phyloP scores from a whole-genome alignment of 345 rosid genomes.

The Corymbia maculata region DNA sequence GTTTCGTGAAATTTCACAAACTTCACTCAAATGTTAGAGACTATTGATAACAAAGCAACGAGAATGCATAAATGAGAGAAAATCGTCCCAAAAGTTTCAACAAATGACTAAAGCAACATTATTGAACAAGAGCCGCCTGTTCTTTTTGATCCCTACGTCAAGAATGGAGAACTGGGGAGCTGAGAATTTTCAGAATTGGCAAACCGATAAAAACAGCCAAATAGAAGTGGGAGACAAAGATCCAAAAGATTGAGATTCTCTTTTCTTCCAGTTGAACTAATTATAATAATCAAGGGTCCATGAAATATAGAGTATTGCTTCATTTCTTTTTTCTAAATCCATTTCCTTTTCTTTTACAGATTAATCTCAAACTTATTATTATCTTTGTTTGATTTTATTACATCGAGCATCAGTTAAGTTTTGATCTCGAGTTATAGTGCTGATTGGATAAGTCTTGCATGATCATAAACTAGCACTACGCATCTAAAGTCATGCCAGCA shows the following conservation, averaged over 20 bases:
- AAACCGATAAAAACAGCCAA: background rate
- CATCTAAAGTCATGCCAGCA: background rate
- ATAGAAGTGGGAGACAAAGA: background rate
- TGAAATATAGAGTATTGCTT: background rate
- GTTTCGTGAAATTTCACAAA: too few relatives aligned
- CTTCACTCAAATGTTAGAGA: too few relatives aligned
- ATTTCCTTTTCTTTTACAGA: background rate
- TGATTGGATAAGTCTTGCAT: background rate
- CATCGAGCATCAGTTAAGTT: background rate
- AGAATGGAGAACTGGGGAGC: background rate
- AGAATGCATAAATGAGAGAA: background rate
- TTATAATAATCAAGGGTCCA: background rate
- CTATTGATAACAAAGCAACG: background rate
- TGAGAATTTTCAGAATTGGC: background rate
- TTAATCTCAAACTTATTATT: too few relatives aligned
- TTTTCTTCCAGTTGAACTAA: background rate
- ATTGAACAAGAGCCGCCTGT: background rate
- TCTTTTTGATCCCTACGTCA: background rate
- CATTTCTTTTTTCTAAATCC: background rate
- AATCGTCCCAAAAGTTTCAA: background rate
- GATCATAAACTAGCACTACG: background rate
- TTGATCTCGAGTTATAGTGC: background rate
- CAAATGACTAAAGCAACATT: background rate
- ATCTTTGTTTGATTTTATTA: background rate
- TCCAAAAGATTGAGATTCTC: background rate